phyloP scores from a whole-genome alignment of 345 rosid genomes.

The Alliaria petiolata region DNA sequence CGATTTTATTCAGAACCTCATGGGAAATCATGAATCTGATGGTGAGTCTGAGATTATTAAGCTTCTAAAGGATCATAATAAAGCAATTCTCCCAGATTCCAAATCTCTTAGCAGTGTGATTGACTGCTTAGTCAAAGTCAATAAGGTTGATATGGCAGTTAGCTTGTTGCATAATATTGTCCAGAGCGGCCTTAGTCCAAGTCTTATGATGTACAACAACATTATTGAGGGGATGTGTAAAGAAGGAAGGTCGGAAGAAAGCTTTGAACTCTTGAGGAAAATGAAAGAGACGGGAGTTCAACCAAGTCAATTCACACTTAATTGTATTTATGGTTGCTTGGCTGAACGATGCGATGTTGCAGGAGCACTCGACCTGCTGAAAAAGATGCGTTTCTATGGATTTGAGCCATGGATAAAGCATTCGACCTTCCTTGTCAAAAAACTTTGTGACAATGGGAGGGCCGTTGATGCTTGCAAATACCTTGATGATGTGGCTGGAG shows the following conservation, averaged over 20 bases:
- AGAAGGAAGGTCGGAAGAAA: constrained; percentile 62
- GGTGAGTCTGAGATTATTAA: constrained; percentile 27
- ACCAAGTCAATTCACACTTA: constrained; percentile 65
- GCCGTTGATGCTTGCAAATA: constrained; percentile 59
- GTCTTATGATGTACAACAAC: constrained; percentile 48
- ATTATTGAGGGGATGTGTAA: constrained; percentile 60
- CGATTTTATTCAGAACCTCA: constrained; percentile 40
- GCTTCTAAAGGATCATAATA: constrained; percentile 35
- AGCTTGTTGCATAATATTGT: constrained; percentile 52
- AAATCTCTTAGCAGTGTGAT: constrained; percentile 49
- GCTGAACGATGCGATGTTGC: constrained; percentile 53
- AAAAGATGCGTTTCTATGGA: constrained; percentile 69
- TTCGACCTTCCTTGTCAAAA: constrained; percentile 58
- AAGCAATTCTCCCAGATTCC: constrained; percentile 38
- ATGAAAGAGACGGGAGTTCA: constrained; percentile 59
- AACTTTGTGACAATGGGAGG: constrained; percentile 51
- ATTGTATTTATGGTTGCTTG: constrained; percentile 65
- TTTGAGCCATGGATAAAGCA: constrained; percentile 81
- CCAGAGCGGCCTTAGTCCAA: constrained; percentile 39
- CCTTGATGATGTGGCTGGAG: constrained; percentile 56
- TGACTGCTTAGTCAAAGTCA: constrained; percentile 42
- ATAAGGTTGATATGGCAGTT: constrained; percentile 57
- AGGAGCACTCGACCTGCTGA: constrained; percentile 58
- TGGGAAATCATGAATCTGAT: constrained; percentile 29
- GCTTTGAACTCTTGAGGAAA: constrained; percentile 47